phyloP scores from a whole-genome alignment of 2,329 filamentous ascomycete genomes.

The Alternaria angustiovoidea region DNA sequence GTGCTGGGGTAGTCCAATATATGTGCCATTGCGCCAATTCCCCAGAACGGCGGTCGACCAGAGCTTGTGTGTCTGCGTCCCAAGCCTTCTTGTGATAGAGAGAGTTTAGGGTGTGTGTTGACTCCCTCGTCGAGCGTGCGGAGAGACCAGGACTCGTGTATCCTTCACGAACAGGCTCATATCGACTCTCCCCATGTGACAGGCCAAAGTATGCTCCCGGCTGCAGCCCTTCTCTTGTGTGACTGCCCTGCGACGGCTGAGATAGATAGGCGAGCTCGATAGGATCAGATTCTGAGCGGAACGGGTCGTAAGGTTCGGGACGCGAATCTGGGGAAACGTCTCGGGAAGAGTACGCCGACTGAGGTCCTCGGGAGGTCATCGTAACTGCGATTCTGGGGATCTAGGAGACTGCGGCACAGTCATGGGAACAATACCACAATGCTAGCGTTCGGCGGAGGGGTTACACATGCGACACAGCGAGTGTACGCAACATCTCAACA shows the following conservation, averaged over 20 bases:
- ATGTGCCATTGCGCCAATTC: constrained; percentile 48
- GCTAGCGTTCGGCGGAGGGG: constrained; percentile 7
- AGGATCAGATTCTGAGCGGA: constrained; percentile 36
- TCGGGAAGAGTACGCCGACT: constrained; percentile 31
- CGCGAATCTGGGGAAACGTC: constrained; percentile 35
- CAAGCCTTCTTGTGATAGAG: constrained; percentile 36
- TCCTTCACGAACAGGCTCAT: constrained; percentile 29
- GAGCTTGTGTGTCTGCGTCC: constrained; percentile 44
- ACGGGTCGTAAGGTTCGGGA: constrained; percentile 37
- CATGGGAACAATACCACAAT: constrained; percentile 2
- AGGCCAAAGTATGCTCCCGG: constrained; percentile 28
- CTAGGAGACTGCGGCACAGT: constrained; percentile 1
- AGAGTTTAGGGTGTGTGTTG: constrained; percentile 33
- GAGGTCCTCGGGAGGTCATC: constrained; percentile 36
- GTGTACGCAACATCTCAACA: constrained; percentile 6
- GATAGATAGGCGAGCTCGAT: constrained; percentile 39
- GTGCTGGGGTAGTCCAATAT: constrained; percentile 46
- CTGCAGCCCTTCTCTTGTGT: constrained; percentile 20
- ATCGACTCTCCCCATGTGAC: constrained; percentile 22
- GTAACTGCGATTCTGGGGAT: background rate
- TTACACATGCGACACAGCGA: constrained; percentile 6
- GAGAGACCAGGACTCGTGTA: constrained; percentile 23
- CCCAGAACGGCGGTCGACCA: constrained; percentile 44
- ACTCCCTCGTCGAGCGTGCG: constrained; percentile 29
- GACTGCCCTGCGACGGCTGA: constrained; percentile 18